phyloP scores from a whole-genome alignment of 108 stramenopile species.

The Nannochloropsis oceanica region DNA sequence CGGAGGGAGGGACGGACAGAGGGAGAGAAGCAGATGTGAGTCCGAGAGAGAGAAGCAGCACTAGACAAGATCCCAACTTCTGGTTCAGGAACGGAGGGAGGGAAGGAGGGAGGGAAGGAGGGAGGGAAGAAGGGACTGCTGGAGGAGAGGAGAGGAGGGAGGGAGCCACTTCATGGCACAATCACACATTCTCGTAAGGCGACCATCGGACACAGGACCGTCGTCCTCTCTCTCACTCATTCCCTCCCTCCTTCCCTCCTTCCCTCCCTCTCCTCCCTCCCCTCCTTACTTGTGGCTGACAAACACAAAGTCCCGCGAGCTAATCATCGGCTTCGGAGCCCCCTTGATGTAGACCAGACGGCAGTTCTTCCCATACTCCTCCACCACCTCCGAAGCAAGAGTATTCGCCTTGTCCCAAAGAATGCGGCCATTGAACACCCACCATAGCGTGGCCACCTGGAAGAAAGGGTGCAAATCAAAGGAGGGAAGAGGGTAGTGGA shows the following conservation, averaged over 20 bases:
- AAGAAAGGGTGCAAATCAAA: too few relatives aligned
- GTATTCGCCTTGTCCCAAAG: not conserved
- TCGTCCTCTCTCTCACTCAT: too few relatives aligned
- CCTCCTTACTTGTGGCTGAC: not conserved
- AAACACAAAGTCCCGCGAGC: not conserved
- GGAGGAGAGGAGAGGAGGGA: too few relatives aligned
- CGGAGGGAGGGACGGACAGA: not conserved
- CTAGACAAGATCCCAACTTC: too few relatives aligned
- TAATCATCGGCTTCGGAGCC: not conserved
- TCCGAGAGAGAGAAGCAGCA: too few relatives aligned
- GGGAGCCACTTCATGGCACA: not conserved
- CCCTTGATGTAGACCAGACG: not conserved
- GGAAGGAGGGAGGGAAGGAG: not conserved
- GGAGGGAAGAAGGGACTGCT: too few relatives aligned
- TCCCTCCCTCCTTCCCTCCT: not conserved
- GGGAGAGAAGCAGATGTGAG: too few relatives aligned
- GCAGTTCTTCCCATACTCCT: not conserved
- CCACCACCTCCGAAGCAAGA: not conserved
- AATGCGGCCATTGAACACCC: not conserved
- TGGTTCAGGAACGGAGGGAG: too few relatives aligned
- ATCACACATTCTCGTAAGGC: not conserved
- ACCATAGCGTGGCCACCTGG: not conserved
- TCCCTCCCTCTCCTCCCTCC: not conserved
- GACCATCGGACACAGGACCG: not conserved
- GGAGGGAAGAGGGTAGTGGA: too few relatives aligned